Evolutionary conservation across 2,329 filamentous ascomycete species (phyloP).

Genomic region (Trichoderma arundinaceum): DNA sequence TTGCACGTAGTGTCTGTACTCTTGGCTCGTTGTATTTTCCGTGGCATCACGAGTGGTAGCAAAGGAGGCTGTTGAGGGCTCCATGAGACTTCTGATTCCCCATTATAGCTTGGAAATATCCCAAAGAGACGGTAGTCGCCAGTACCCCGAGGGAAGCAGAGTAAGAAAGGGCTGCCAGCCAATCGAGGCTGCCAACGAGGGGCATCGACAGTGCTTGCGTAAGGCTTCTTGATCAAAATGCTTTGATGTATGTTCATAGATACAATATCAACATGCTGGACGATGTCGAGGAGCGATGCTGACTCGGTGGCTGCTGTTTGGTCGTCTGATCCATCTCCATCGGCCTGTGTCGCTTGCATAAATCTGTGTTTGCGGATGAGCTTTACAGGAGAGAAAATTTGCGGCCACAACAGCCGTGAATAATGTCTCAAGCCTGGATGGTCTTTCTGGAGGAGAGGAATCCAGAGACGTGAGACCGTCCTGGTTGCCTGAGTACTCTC

Average conservation of each 20-base stretch:
- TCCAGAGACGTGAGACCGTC: slow-evolving; percentile 21
- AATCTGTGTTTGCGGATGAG: slow-evolving; percentile 16
- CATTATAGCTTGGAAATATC: slow-evolving; percentile 15
- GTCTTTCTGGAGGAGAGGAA: slow-evolving; percentile 15
- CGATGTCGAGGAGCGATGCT: slow-evolving; percentile 4
- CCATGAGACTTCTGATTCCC: not conserved
- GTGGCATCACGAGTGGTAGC: slow-evolving; percentile 12
- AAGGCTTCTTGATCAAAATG: slow-evolving; percentile 31
- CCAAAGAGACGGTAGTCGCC: slow-evolving; percentile 22
- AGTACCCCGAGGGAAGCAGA: slow-evolving; percentile 29
- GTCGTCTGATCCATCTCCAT: not conserved
- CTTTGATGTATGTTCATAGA: slow-evolving; percentile 15
- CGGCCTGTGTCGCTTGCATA: not conserved
- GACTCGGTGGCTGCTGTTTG: not conserved
- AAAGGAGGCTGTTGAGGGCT: slow-evolving; percentile 1
- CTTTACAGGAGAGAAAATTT: slow-evolving; percentile 12
- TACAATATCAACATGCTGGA: slow-evolving; percentile 20
- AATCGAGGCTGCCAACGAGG: slow-evolving; percentile 25
- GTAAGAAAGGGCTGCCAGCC: slow-evolving; percentile 24
- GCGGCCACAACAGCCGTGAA: slow-evolving; percentile 15
- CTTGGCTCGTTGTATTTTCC: not conserved
- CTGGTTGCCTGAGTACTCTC: slow-evolving; percentile 1
- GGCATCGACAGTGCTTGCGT: slow-evolving; percentile 17
- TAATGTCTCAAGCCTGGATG: slow-evolving; percentile 9
- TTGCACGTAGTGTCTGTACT: not conserved